Conservation (phyloP, 257 asterid genomes). For the Hygrophila difformis region DNA sequence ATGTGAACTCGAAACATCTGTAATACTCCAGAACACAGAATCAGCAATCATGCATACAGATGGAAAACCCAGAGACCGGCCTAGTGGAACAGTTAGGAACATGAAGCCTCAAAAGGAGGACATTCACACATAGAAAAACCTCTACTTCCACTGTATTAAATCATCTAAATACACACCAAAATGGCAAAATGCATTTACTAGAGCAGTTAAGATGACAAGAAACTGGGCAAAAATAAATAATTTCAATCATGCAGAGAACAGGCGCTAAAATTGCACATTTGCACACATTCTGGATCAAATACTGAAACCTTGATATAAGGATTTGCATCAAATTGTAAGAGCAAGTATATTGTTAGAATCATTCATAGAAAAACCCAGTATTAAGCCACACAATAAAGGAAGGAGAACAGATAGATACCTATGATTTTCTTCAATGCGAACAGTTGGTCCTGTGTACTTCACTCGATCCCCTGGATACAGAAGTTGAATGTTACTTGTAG, state of each 20-base stretch:
- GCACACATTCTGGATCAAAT: no score
- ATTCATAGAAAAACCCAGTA: neutral
- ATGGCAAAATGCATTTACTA: neutral
- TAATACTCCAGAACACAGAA: neutral
- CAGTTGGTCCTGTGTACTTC: conserved; percentile 73
- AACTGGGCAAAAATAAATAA: neutral
- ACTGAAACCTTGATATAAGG: no score
- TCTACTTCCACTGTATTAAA: neutral
- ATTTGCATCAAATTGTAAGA: no score
- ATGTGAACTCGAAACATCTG: neutral
- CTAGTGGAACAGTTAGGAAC: neutral
- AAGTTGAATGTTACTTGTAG: conserved; percentile 14
- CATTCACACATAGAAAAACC: conserved; percentile 15
- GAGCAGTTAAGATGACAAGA: no score
- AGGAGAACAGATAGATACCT: conserved; percentile 76
- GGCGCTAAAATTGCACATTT: no score
- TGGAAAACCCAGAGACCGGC: neutral
- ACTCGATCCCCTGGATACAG: conserved; percentile 81
- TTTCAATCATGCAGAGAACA: neutral
- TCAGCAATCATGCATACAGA: neutral
- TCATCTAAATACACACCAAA: neutral
- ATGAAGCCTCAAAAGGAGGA: neutral
- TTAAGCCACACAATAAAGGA: conserved; percentile 16
- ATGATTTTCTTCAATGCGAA: conserved; percentile 47
- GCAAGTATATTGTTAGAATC: neutral